Evolutionary conservation across 345 rosid species (phyloP).

Genomic region (Kernera saxatilis): DNA sequence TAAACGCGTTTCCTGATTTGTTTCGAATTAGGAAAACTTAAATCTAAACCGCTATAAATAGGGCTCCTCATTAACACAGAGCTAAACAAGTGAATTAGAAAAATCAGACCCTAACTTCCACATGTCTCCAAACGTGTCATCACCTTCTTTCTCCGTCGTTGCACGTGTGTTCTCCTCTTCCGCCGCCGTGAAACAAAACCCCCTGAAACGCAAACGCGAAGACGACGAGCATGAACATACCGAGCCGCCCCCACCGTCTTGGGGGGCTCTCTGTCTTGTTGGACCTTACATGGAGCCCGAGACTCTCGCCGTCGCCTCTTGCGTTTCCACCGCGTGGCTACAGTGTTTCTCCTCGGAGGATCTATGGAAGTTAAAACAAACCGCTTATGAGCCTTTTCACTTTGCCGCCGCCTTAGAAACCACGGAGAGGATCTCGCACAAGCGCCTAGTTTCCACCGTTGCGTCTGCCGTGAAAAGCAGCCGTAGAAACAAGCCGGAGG

Average conservation of each 20-base stretch:
- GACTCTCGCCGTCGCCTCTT: constrained; percentile 10
- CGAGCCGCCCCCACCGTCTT: not conserved
- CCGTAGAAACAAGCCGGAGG: not conserved
- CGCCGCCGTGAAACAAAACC: not conserved
- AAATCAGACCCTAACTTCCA: not conserved
- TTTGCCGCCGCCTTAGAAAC: not conserved
- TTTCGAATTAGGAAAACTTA: not conserved
- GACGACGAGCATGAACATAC: not conserved
- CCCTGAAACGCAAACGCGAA: not conserved
- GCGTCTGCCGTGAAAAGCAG: constrained; percentile 22
- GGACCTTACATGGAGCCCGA: constrained; percentile 7
- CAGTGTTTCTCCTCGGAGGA: constrained; percentile 6
- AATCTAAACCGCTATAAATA: not conserved
- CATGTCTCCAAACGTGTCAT: too few relatives aligned
- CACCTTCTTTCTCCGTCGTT: not conserved
- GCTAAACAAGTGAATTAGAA: not conserved
- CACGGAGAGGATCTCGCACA: not conserved
- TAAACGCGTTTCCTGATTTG: not conserved
- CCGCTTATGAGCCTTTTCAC: too few relatives aligned
- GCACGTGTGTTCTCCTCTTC: not conserved
- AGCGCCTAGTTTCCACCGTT: not conserved
- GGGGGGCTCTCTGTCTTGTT: constrained; percentile 1
- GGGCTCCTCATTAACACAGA: not conserved
- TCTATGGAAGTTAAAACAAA: constrained; percentile 21
- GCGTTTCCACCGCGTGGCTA: constrained; percentile 19